phyloP scores from a whole-genome alignment of 2,329 filamentous ascomycete species.

The Chaetothyriales sp. region DNA sequence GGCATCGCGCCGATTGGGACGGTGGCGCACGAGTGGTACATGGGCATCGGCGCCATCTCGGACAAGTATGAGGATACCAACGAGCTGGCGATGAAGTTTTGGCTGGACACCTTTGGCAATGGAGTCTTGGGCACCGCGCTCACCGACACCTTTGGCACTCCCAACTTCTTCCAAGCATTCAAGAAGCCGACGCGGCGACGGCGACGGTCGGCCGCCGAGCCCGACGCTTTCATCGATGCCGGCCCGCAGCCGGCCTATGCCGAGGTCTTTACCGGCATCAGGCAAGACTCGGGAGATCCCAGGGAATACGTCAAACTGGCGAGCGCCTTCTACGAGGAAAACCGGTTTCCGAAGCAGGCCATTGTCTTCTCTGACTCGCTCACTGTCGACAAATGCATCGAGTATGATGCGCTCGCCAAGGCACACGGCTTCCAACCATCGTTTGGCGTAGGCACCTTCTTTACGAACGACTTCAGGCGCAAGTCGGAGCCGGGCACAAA shows the following conservation, averaged over 20 bases:
- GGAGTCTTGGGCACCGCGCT: constrained; percentile 75
- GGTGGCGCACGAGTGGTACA: constrained; percentile 96
- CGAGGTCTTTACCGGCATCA: constrained; percentile 66
- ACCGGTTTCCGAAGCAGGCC: constrained; percentile 66
- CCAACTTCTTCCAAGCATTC: constrained; percentile 76
- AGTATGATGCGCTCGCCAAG: constrained; percentile 78
- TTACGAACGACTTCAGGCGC: constrained; percentile 87
- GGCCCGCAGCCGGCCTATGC: constrained; percentile 52
- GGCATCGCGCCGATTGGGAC: constrained; percentile 75
- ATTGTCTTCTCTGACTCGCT: constrained; percentile 95
- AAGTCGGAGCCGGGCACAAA: constrained; percentile 56
- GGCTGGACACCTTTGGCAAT: constrained; percentile 81
- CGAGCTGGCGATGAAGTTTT: constrained; percentile 70
- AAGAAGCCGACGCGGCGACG: constrained; percentile 46
- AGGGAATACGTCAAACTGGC: constrained; percentile 64
- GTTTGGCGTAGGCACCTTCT: constrained; percentile 88
- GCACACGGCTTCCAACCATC: constrained; percentile 67
- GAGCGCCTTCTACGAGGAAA: constrained; percentile 63
- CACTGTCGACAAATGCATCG: constrained; percentile 76
- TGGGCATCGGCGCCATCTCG: constrained; percentile 88
- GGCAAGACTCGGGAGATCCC: constrained; percentile 84
- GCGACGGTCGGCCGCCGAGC: constrained; percentile 27
- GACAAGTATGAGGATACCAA: constrained; percentile 75
- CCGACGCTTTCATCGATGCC: constrained; percentile 11
- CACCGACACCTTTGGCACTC: constrained; percentile 92